Evolutionary conservation across 2,329 filamentous ascomycete genomes (phyloP).

Genomic region (Venturia asperata): DNA sequence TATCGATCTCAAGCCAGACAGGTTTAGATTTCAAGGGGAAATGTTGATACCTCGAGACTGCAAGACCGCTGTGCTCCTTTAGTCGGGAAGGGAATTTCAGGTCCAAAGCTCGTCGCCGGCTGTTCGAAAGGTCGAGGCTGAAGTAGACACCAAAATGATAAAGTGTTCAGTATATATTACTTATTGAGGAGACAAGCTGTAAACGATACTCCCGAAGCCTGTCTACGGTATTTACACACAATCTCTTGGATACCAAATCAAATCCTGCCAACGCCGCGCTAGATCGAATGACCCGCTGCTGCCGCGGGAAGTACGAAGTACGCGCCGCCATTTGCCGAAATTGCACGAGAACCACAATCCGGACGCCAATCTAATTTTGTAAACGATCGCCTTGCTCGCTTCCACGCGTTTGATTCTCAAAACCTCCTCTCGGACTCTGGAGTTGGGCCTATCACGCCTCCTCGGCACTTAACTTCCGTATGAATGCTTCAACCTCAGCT

Average conservation of each 20-base stretch:
- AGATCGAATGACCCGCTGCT: not conserved
- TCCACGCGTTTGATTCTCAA: not conserved
- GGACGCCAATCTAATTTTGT: not conserved
- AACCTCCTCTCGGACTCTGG: too few relatives aligned
- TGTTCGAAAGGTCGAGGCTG: too few relatives aligned
- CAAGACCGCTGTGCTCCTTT: too few relatives aligned
- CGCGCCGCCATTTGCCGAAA: not conserved
- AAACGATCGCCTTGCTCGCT: not conserved
- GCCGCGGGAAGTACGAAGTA: not conserved
- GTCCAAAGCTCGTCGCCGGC: too few relatives aligned
- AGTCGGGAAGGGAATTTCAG: too few relatives aligned
- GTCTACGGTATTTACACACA: not conserved
- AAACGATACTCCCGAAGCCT: not conserved
- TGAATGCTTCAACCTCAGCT: not conserved
- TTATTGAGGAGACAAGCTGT: too few relatives aligned
- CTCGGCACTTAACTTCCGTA: not conserved
- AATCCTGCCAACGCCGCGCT: constrained; percentile 6
- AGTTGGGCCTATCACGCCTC: not conserved
- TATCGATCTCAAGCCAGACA: too few relatives aligned
- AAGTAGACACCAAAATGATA: too few relatives aligned
- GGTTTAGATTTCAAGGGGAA: too few relatives aligned
- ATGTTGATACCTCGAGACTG: too few relatives aligned
- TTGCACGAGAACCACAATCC: not conserved
- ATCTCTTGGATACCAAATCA: not conserved
- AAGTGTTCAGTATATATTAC: too few relatives aligned